Evolutionary conservation across 441 rosid genomes (phyloP).

Genomic region (Adansonia madagascariensis): DNA sequence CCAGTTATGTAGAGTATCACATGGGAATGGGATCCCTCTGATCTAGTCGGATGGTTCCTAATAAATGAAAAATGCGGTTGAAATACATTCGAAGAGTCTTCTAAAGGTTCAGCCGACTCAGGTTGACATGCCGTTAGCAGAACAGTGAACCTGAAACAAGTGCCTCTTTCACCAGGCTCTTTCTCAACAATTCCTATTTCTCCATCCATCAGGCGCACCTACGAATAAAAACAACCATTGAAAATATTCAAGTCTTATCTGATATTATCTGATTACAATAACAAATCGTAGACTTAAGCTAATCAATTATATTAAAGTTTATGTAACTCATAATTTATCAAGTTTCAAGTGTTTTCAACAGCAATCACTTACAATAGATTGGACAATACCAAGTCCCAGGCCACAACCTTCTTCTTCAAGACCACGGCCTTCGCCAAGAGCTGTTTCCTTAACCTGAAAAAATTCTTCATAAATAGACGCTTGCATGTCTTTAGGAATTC

Average conservation of each 20-base stretch:
- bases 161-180: constrained; percentile 55
- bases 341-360: background rate
- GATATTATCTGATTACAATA: background rate
- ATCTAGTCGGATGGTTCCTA: constrained; percentile 33
- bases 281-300: background rate
- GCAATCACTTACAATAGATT: constrained; percentile 50
- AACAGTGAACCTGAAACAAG: constrained; percentile 64
- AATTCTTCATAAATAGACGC: constrained; percentile 59
- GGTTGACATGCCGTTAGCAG: constrained; percentile 34
- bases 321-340: background rate
- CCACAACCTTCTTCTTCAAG: constrained; percentile 56
- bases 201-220: constrained; percentile 62
- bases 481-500: constrained; percentile 57
- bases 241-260: no score
- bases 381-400: constrained; percentile 68
- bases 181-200: constrained; percentile 57
- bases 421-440: constrained; percentile 40
- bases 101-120: constrained; percentile 7
- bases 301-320: no score
- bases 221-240: background rate
- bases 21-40: constrained; percentile 53
- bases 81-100: constrained; percentile 26
- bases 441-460: constrained; percentile 57
- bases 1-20: constrained; percentile 45
- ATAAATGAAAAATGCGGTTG: constrained; percentile 37